Conservation (phyloP, 2,329 filamentous ascomycete species). For the Elsinoe perseae region DNA sequence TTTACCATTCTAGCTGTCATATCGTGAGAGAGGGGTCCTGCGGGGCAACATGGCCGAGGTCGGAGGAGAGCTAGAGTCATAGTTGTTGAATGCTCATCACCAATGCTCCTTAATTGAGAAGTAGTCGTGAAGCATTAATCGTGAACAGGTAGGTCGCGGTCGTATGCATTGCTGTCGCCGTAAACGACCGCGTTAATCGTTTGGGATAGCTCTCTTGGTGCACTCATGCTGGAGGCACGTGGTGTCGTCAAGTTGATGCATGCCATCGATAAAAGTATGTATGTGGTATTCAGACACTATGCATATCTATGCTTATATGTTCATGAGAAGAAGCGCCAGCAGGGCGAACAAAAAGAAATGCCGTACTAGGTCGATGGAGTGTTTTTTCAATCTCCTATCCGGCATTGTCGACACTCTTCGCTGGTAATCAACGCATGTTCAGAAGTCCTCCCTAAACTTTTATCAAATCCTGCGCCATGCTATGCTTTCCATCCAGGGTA, state of each 20-base stretch:
- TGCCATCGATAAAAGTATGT: no score
- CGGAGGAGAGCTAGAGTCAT: neutral
- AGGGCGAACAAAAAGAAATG: neutral
- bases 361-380: neutral
- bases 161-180: no score
- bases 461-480: constrained; percentile 1
- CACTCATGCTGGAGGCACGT: no score
- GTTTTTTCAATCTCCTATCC: neutral
- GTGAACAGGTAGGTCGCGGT: no score
- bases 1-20: neutral
- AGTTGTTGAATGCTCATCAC: no score
- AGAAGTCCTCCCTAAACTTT: neutral
- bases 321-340: neutral
- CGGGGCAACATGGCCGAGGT: neutral
- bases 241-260: no score
- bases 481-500: neutral
- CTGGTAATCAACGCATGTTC: neutral
- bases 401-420: neutral
- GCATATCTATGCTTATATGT: neutral
- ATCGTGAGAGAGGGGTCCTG: neutral
- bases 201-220: no score
- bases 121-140: no score
- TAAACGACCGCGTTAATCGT: no score
- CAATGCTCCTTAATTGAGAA: no score
- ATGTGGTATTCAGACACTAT: constrained; percentile 4